Base-by-base conservation (phyloP, 2,329 filamentous ascomycete species). In the Diaporthe ilicicola region DNA sequence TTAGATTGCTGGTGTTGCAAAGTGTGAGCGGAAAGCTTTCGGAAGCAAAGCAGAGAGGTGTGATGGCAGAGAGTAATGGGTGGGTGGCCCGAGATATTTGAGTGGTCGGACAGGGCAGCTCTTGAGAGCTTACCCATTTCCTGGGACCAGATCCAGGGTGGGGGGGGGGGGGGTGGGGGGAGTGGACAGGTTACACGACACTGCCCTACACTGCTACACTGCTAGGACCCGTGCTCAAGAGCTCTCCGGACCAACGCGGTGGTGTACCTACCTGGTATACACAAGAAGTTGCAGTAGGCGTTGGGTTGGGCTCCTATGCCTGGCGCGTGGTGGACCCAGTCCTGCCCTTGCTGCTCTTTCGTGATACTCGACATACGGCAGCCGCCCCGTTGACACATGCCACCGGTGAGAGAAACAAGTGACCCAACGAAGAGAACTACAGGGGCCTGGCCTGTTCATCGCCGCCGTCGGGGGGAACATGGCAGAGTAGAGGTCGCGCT, bases 391-490 rank as follows among this genome's bases (percentile, higher is more conserved):
- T 19, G 12, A 48, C 59, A 24, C 17, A 10, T 37, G 5, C 10
- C 19, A 62, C 59, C 59, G 59, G 59, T 62, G 59, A 34, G 29
- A 19, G 22, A 6, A 19, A 8, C 4, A 62, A 34, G 59, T 17
- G 42, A 22, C 59, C 29, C 29, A 46, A 15, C 12, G 29, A 24
- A n/a, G 27, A 7, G 29, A 4, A 12, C 10, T 27, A 34, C 59
- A 62, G 59, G 59, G 59, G 48, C 48, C 34, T 37, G 59, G 42
- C 59, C 59, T 62, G 59, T 48, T 46, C 42, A 19, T 34, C 29
- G 27, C 59, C 42, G 42, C 44, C 59, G 48, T 62, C 19, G 42
- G 29, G 27, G 42, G 29, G 27, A 48, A 62, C 4, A 50, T 34
- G 59, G 42, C 24, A 48, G 12, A 62, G 27, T 37, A 24, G 32